These are phyloP conservation scores for Trifolium repens DNA, from an alignment of 306 rosid species.

Conservation along the genomic window DNA sequence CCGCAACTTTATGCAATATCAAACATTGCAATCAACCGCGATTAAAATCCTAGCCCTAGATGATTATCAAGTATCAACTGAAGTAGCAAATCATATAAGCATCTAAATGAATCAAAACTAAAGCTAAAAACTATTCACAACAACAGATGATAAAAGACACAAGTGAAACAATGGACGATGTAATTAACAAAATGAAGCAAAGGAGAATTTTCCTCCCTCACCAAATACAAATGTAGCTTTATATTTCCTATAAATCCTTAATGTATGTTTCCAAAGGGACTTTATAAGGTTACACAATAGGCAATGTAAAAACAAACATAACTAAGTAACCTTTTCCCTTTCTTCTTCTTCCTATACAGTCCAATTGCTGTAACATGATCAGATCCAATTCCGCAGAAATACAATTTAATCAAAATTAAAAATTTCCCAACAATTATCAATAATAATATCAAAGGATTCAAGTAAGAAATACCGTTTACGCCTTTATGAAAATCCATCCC, in stretches of 20 bases:
- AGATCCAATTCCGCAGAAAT: conserved; percentile 41
- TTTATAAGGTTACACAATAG: conserved; percentile 30
- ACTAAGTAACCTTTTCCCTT: conserved; percentile 27
- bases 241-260: neutral
- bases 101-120: neutral
- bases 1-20: neutral
- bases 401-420: conserved; percentile 36
- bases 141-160: neutral
- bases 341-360: conserved; percentile 38
- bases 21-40: neutral
- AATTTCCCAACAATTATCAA: conserved; percentile 8
- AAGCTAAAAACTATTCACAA: conserved; percentile 1
- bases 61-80: conserved; percentile 14
- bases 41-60: neutral
- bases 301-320: conserved; percentile 27
- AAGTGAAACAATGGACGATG: conserved; percentile 29
- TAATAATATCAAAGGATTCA: neutral
- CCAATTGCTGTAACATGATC: conserved; percentile 39
- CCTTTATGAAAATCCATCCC: conserved; percentile 14
- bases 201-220: conserved; percentile 54
- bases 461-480: conserved; percentile 8
- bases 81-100: neutral
- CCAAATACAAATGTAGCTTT: conserved; percentile 14
- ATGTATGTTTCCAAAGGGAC: conserved; percentile 11
- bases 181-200: conserved; percentile 38